Conservation (phyloP, 179 eudicot species). For the Silene vulgaris region DNA sequence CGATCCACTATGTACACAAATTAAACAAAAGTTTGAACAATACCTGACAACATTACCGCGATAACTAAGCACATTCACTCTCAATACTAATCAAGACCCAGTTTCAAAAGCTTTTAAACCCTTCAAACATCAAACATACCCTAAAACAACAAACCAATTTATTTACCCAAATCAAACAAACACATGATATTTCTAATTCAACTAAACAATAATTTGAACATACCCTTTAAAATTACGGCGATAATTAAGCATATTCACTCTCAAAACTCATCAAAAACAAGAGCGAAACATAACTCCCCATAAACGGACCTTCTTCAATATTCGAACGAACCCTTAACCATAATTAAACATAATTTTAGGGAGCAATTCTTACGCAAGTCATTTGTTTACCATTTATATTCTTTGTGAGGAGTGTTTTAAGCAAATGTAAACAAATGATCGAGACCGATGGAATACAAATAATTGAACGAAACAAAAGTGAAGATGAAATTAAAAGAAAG, state of each 20-base stretch:
- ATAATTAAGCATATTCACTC: not conserved
- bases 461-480: too few species aligned
- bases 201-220: not conserved
- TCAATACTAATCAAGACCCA: not conserved
- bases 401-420: too few species aligned
- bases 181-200: not conserved
- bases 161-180: too few species aligned
- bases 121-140: not conserved
- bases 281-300: not conserved
- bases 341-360: too few species aligned
- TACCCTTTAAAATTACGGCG: not conserved
- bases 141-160: not conserved
- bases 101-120: not conserved
- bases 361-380: too few species aligned
- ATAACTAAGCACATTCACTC: not conserved
- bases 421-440: too few species aligned
- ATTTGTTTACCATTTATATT: too few species aligned
- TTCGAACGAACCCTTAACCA: not conserved
- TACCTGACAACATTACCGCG: not conserved
- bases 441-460: too few species aligned
- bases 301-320: not conserved
- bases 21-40: not conserved
- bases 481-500: not conserved
- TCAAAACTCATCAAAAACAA: not conserved
- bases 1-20: not conserved